Conservation (phyloP, 2,329 filamentous ascomycete genomes). For the Arachnomyces sp. region DNA sequence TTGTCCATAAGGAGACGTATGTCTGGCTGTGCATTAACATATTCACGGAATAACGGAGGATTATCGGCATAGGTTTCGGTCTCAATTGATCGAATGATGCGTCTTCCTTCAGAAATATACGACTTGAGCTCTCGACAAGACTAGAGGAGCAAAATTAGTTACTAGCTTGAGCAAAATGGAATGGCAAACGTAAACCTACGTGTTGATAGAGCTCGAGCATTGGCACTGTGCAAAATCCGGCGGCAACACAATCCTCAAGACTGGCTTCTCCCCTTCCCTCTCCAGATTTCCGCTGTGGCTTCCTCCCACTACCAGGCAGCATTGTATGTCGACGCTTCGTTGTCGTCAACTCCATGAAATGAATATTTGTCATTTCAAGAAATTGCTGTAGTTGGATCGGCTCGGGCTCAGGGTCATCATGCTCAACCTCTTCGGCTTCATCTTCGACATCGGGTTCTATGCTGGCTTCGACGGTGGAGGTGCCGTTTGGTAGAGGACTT, state of each 20-base stretch:
- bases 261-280: constrained; percentile 24
- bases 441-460: constrained; percentile 38
- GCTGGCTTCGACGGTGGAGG: constrained; percentile 21
- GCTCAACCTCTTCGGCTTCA: constrained; percentile 39
- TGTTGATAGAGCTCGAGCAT: constrained; percentile 94
- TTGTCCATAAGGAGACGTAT: constrained; percentile 85
- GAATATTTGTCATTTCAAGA: constrained; percentile 88
- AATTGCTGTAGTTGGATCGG: constrained; percentile 84
- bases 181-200: constrained; percentile 39
- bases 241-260: constrained; percentile 73
- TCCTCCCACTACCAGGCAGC: constrained; percentile 42
- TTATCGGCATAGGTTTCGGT: constrained; percentile 83
- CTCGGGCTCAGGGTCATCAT: constrained; percentile 43
- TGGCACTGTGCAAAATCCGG: constrained; percentile 82
- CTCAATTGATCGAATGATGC: constrained; percentile 86
- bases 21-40: constrained; percentile 75
- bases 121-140: constrained; percentile 93
- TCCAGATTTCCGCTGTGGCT: constrained; percentile 19
- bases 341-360: constrained; percentile 97
- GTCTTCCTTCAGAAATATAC: constrained; percentile 87
- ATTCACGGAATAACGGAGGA: constrained; percentile 84
- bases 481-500: constrained; percentile 26
- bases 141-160: constrained; percentile 30
- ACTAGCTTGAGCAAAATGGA: constrained; percentile 4
- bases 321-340: constrained; percentile 86